Evolutionary conservation across 1,284 basidiomycete genomes (phyloP).

Genomic region (Leccinum griseonigrum): DNA sequence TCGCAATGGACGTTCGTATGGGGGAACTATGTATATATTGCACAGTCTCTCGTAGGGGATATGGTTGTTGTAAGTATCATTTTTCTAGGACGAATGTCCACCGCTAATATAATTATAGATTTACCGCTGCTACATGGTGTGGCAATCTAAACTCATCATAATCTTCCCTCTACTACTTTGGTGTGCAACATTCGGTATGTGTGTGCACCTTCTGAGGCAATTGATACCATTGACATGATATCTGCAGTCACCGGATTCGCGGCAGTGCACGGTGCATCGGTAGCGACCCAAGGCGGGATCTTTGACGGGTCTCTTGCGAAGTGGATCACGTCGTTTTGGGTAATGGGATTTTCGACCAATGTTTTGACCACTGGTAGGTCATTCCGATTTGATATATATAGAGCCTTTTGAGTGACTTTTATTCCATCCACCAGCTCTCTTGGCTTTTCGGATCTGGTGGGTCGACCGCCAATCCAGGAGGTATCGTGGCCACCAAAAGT

Average conservation of each 20-base stretch:
- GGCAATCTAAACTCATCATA: not conserved
- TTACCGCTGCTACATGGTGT: not conserved
- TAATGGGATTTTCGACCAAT: not conserved
- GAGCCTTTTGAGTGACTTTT: not conserved
- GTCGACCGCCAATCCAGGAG: not conserved
- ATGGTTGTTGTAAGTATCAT: not conserved
- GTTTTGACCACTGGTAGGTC: not conserved
- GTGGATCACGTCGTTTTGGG: constrained; percentile 1
- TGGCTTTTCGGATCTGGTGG: not conserved
- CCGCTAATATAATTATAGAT: not conserved
- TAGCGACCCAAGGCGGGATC: not conserved
- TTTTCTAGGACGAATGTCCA: not conserved
- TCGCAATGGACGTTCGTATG: constrained; percentile 1
- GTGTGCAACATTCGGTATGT: not conserved
- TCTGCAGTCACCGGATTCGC: not conserved
- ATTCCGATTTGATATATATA: not conserved
- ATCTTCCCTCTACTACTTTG: not conserved
- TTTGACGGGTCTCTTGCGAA: not conserved
- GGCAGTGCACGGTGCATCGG: not conserved
- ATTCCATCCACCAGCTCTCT: not conserved
- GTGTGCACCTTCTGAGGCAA: not conserved
- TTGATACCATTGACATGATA: not conserved
- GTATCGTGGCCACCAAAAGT: not conserved
- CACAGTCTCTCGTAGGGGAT: not conserved
- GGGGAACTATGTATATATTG: not conserved